Conservation (phyloP, 139 green algal genomes). For the Chlorella sp. region DNA sequence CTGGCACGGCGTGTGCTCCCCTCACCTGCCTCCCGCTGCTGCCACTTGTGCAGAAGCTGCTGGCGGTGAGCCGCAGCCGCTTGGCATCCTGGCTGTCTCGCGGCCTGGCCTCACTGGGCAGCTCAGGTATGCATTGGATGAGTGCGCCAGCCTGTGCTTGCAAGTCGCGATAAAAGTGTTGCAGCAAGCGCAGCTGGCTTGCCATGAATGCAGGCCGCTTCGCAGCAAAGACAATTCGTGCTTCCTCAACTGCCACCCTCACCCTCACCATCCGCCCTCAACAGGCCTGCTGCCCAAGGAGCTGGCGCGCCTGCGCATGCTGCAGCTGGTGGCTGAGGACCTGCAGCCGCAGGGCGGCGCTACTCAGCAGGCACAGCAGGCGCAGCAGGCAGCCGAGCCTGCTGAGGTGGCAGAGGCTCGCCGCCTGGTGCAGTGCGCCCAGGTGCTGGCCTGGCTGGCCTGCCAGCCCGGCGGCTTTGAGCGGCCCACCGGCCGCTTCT, state of each 20-base stretch:
- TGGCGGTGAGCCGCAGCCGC: conserved; percentile 31
- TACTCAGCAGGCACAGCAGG: background rate
- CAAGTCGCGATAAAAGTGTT: too few species aligned
- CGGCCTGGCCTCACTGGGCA: conserved; percentile 5
- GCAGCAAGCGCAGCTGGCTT: too few species aligned
- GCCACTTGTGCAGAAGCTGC: background rate
- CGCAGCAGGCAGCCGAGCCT: background rate
- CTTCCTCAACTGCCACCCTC: too few species aligned
- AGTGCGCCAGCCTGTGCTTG: too few species aligned
- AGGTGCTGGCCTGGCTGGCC: conserved; percentile 55
- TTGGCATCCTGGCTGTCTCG: conserved; percentile 24
- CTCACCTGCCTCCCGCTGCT: too few species aligned
- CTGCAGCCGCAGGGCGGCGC: conserved; percentile 12
- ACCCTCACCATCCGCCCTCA: too few species aligned
- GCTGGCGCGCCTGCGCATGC: conserved; percentile 39
- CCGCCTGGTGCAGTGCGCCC: conserved; percentile 49
- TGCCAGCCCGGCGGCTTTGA: background rate
- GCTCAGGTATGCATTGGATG: too few species aligned
- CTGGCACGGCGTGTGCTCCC: too few species aligned
- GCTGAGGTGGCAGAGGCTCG: conserved; percentile 46
- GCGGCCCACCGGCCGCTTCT: conserved; percentile 44
- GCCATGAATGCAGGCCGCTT: too few species aligned
- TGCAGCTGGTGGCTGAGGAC: conserved; percentile 48
- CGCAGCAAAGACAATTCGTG: too few species aligned
- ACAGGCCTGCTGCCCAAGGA: conserved; percentile 37